Conservation (phyloP, 2,329 filamentous ascomycete species). For the Colletotrichum orchidophilum region DNA sequence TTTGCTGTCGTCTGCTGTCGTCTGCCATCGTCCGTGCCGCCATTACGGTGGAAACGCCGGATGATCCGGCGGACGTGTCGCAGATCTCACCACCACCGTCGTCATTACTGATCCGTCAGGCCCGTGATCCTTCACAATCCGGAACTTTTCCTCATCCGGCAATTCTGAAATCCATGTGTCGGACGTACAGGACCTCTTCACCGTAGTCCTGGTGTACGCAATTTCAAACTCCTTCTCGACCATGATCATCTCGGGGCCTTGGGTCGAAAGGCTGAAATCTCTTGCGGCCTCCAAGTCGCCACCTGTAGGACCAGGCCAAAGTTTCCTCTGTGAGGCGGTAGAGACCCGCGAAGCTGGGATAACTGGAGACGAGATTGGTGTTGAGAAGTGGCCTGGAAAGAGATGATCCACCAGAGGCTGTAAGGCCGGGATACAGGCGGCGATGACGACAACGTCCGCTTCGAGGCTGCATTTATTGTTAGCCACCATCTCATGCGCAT, state of each 20-base stretch:
- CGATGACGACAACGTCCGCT: conserved; percentile 46
- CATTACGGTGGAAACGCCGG: not conserved
- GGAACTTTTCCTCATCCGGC: conserved; percentile 2
- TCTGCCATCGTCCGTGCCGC: too few relatives aligned
- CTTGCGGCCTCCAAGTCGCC: conserved; percentile 5
- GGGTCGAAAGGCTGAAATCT: not conserved
- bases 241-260: conserved; percentile 18
- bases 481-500: fast-evolving
- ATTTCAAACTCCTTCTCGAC: conserved; percentile 19
- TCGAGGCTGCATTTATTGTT: conserved; percentile 40
- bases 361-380: not conserved
- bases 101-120: conserved; percentile 21
- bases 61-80: not conserved
- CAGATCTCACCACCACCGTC: conserved; percentile 18
- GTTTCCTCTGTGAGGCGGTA: not conserved
- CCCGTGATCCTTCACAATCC: conserved; percentile 8
- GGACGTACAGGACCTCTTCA: not conserved
- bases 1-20: too few relatives aligned
- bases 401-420: conserved; percentile 39
- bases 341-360: not conserved
- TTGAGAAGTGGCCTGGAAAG: not conserved
- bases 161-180: not conserved
- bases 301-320: not conserved
- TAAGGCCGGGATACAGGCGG: conserved; percentile 45
- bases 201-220: not conserved